Percentiles rank a stretch among this genome's conserved stretches.
phyloP scores from a whole-genome alignment of 2,329 filamentous ascomycete genomes.

The Bipolaris zeicola region DNA sequence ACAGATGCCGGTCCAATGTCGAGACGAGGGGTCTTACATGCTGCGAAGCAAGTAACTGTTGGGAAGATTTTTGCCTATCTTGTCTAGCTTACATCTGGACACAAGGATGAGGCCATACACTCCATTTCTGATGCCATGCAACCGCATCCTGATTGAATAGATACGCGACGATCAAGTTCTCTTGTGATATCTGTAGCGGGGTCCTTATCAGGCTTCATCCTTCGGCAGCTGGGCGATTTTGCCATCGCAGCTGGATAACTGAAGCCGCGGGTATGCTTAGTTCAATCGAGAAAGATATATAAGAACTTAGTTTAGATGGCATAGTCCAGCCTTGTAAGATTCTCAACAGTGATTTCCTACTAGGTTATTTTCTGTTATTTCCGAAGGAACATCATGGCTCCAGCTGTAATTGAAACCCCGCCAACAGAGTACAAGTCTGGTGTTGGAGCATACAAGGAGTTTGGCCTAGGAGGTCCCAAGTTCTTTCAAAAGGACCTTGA shows the following conservation, averaged over 20 bases:
- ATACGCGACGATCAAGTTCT: neutral
- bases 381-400: constrained; percentile 47
- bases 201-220: constrained; percentile 7
- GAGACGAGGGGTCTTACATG: neutral
- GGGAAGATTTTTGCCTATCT: neutral
- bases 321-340: neutral
- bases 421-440: constrained; percentile 38
- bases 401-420: constrained; percentile 44
- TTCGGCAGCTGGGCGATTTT: constrained; percentile 1
- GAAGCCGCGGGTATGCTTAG: neutral
- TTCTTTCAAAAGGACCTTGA: constrained; percentile 58
- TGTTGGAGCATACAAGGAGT: constrained; percentile 49
- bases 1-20: neutral
- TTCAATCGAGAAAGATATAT: neutral
- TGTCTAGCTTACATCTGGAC: constrained; percentile 14
- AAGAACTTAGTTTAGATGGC: neutral
- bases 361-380: neutral
- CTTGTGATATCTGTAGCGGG: constrained; percentile 3
- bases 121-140: constrained; percentile 40
- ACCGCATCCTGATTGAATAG: constrained; percentile 26
- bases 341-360: neutral
- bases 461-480: constrained; percentile 50
- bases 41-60: neutral
- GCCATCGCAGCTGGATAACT: neutral
- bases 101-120: constrained; percentile 33